Conservation (phyloP, 176 grass and related monocot genomes). For the Ensete glaucum region DNA sequence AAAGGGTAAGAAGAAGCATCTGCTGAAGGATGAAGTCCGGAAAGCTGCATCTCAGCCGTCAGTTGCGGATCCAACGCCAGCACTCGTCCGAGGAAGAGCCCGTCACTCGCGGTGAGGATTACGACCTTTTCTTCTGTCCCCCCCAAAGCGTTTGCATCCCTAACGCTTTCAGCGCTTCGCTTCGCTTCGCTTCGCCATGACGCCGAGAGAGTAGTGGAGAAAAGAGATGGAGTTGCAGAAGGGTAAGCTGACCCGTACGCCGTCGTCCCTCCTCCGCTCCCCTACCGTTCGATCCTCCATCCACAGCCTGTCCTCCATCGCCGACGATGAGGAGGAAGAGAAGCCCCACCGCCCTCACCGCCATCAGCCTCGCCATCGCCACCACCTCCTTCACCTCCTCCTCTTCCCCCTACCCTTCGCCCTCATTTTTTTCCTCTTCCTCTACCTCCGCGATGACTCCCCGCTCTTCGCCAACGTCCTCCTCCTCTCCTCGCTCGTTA, state of each 20-base stretch:
- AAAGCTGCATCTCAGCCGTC: neutral
- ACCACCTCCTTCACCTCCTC: neutral
- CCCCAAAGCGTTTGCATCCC: neutral
- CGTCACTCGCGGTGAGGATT: neutral
- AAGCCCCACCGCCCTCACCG: conserved; percentile 1
- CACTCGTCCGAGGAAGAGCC: neutral
- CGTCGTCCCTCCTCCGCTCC: conserved; percentile 10
- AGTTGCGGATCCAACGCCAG: neutral
- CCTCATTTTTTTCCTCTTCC: conserved; percentile 1
- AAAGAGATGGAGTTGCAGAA: conserved; percentile 11
- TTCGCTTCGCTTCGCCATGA: neutral
- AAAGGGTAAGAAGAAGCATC: too few relatives aligned
- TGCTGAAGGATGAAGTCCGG: neutral
- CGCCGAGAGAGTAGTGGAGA: neutral
- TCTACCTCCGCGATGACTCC: conserved; percentile 5
- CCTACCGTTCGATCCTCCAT: conserved; percentile 7
- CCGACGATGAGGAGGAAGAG: conserved; percentile 11
- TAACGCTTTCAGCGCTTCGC: neutral
- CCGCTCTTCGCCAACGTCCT: conserved; percentile 10
- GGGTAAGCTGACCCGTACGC: conserved; percentile 4
- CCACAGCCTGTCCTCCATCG: conserved; percentile 14
- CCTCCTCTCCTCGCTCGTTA: neutral
- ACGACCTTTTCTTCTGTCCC: neutral
- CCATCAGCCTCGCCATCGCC: neutral
- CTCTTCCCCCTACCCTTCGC: conserved; percentile 7